Percentiles rank a stretch among this genome's conserved stretches.
These are phyloP conservation scores for Amaranthus palmeri DNA, from an alignment of 148 eudicot genomes.

Conservation along the genomic window DNA sequence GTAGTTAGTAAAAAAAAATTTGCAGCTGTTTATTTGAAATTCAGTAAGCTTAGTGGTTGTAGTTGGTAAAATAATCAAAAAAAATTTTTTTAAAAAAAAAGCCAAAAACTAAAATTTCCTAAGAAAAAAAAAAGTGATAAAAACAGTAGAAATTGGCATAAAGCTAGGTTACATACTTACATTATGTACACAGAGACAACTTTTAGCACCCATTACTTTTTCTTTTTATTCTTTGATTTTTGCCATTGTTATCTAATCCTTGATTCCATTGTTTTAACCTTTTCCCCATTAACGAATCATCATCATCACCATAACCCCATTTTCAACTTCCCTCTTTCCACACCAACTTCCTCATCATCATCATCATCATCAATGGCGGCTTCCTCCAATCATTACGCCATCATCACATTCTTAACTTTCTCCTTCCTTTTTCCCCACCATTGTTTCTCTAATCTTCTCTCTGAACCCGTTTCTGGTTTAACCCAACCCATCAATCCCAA, in stretches of 20 bases:
- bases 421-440: background rate
- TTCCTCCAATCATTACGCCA: background rate
- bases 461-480: slow-evolving; percentile 59
- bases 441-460: slow-evolving; percentile 40
- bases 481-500: slow-evolving; percentile 54
- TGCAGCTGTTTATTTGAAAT: too few relatives aligned
- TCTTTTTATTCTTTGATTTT: background rate
- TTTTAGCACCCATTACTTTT: background rate
- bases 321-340: background rate
- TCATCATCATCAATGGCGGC: background rate
- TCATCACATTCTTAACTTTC: background rate
- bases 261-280: background rate
- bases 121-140: too few relatives aligned
- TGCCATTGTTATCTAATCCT: background rate
- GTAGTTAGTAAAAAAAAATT: too few relatives aligned
- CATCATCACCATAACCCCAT: background rate
- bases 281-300: background rate
- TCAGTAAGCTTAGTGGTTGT: too few relatives aligned
- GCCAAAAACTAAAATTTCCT: too few relatives aligned
- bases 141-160: too few relatives aligned
- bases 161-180: too few relatives aligned
- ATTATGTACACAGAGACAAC: too few relatives aligned
- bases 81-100: too few relatives aligned
- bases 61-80: too few relatives aligned
- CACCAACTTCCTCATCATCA: background rate